These are phyloP conservation scores for Moringa oleifera DNA, from an alignment of 345 rosid genomes.

Conservation along the genomic window DNA sequence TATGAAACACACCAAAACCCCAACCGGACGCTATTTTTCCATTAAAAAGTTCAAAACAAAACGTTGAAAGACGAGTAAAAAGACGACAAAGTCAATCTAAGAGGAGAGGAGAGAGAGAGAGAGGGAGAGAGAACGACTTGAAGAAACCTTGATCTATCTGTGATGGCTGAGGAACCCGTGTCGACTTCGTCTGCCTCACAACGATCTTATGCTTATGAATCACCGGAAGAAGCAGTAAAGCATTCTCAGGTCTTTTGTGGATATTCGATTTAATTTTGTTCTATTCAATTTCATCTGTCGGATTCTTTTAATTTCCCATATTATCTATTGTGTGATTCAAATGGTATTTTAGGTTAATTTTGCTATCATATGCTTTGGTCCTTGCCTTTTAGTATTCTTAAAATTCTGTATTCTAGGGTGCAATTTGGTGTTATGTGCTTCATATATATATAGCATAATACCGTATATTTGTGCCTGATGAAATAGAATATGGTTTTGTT, in stretches of 20 bases:
- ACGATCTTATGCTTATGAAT: slow-evolving; percentile 20
- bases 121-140: neutral
- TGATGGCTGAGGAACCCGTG: slow-evolving; percentile 44
- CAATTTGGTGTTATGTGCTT: no score
- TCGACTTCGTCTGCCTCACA: slow-evolving; percentile 26
- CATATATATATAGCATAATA: no score
- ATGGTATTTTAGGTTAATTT: neutral
- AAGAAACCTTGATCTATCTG: slow-evolving; percentile 11
- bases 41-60: no score
- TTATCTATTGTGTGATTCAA: slow-evolving; percentile 6
- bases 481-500: no score
- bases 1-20: no score
- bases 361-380: neutral
- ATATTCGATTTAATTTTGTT: no score
- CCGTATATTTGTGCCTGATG: no score
- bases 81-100: no score
- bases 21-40: no score
- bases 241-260: slow-evolving; percentile 38
- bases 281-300: neutral
- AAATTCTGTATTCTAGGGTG: no score
- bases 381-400: neutral
- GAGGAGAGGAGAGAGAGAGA: slow-evolving; percentile 2
- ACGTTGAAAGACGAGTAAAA: no score
- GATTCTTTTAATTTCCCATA: no score
- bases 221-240: slow-evolving; percentile 22